phyloP scores from a whole-genome alignment of 768 basidiomycete species.

The Boletellus ananas region DNA sequence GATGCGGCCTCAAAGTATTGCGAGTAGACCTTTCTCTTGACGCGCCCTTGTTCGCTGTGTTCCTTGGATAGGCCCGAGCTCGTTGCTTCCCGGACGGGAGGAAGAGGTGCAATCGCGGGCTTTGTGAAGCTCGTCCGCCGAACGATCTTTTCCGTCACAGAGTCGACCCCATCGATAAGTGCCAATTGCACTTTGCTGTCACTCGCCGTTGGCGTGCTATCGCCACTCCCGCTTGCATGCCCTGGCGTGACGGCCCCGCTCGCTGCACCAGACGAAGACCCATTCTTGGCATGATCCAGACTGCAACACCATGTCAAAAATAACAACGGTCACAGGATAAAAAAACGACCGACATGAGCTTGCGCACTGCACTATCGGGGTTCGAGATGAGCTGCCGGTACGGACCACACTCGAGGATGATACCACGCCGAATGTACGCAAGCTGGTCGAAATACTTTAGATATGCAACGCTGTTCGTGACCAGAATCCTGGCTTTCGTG shows the following conservation, averaged over 20 bases:
- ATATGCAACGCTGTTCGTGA: slow-evolving; percentile 87
- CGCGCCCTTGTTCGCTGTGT: slow-evolving; percentile 75
- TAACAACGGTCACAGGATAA: not conserved
- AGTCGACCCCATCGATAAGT: slow-evolving; percentile 26
- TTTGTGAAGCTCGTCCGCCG: slow-evolving; percentile 57
- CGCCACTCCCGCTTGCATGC: slow-evolving; percentile 19
- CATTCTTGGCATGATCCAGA: slow-evolving; percentile 44
- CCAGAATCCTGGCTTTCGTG: slow-evolving; percentile 78
- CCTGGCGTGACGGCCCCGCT: slow-evolving; percentile 51
- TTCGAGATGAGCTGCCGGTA: slow-evolving; percentile 60
- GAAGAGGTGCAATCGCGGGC: slow-evolving; percentile 45
- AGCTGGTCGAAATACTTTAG: slow-evolving; percentile 74
- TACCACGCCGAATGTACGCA: slow-evolving; percentile 72
- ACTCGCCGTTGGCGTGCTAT: slow-evolving; percentile 17
- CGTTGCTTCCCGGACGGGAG: slow-evolving; percentile 36
- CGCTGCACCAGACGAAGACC: slow-evolving; percentile 37
- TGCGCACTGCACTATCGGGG: slow-evolving; percentile 61
- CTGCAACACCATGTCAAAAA: slow-evolving; percentile 21
- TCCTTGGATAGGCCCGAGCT: slow-evolving; percentile 57
- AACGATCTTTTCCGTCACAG: slow-evolving; percentile 50
- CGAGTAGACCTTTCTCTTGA: slow-evolving; percentile 72
- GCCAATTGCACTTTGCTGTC: slow-evolving; percentile 22
- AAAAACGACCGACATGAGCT: slow-evolving; percentile 60
- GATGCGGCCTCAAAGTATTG: slow-evolving; percentile 81
- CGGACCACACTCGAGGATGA: slow-evolving; percentile 73